A percentile compares a stretch with the other conserved stretches of the same genome.
Evolutionary conservation across 208 protist genomes (phyloP).

Genomic region (Acanthamoeba royreba): DNA sequence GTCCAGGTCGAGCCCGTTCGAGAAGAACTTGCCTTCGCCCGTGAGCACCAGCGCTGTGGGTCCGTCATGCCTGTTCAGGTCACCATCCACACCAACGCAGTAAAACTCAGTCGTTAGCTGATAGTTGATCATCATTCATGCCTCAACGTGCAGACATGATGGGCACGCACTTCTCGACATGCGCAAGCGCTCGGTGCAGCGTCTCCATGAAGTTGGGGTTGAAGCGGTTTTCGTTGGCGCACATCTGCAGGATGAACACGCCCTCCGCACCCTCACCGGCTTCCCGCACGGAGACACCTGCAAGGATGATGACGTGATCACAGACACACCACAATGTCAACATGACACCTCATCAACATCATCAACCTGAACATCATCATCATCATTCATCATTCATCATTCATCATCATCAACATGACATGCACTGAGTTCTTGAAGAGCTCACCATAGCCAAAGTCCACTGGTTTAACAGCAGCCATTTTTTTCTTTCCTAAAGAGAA

Average conservation of each 20-base stretch:
- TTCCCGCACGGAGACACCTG: not conserved
- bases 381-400: too few relatives aligned
- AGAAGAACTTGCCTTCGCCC: conserved; percentile 12
- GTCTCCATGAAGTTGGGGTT: conserved; percentile 6
- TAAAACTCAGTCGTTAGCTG: too few relatives aligned
- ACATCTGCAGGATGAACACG: not conserved
- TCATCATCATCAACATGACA: too few relatives aligned
- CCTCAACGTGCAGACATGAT: too few relatives aligned
- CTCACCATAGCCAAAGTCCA: not conserved
- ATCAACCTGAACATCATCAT: too few relatives aligned
- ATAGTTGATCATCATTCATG: too few relatives aligned
- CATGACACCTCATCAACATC: too few relatives aligned
- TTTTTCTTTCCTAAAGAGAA: not conserved
- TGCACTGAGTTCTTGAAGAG: not conserved
- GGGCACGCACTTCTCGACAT: not conserved
- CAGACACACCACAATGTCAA: too few relatives aligned
- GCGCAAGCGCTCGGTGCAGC: not conserved
- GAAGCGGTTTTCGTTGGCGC: conserved; percentile 27
- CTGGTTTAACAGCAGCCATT: too few relatives aligned
- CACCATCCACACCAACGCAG: too few relatives aligned
- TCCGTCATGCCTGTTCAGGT: not conserved
- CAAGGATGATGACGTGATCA: too few relatives aligned
- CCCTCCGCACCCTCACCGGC: not conserved
- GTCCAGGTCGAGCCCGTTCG: conserved; percentile 28
- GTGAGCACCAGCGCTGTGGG: not conserved